Conservation (phyloP, 2,329 filamentous ascomycete genomes). For the Aspergillus tubingensis region DNA sequence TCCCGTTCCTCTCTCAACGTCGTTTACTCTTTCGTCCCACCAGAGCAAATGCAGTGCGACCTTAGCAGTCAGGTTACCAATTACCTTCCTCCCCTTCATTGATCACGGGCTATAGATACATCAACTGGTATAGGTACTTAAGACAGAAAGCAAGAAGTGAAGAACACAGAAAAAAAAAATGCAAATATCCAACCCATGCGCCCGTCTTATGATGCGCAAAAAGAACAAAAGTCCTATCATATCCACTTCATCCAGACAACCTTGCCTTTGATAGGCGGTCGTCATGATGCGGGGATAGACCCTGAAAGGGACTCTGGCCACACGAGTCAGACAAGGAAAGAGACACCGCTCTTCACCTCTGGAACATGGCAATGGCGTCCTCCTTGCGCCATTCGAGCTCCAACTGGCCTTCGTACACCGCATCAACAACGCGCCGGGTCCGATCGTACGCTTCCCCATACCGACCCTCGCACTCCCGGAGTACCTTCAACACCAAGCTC, state of each 20-base stretch:
- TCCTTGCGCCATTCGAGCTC: slow-evolving; percentile 53
- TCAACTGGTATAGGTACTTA: slow-evolving; percentile 9
- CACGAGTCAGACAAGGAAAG: slow-evolving; percentile 5
- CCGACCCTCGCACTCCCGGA: slow-evolving; percentile 60
- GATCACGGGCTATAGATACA: slow-evolving; percentile 3
- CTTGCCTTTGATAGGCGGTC: neutral
- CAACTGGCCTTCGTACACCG: slow-evolving; percentile 49
- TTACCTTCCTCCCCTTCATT: neutral
- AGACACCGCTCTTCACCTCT: slow-evolving; percentile 30
- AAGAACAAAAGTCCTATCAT: slow-evolving; percentile 10
- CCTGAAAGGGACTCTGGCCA: neutral
- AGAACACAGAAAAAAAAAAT: slow-evolving; percentile 5
- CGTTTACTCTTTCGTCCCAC: neutral
- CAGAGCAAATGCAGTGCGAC: neutral
- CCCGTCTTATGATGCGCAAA: slow-evolving; percentile 17
- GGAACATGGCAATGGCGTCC: slow-evolving; percentile 47
- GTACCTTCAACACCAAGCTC: slow-evolving; percentile 60
- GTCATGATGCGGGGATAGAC: slow-evolving; percentile 2
- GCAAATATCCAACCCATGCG: slow-evolving; percentile 15
- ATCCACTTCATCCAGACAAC: slow-evolving; percentile 8
- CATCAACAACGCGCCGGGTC: slow-evolving; percentile 45
- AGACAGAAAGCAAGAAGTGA: slow-evolving; percentile 5
- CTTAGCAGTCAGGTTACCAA: neutral
- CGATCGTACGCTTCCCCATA: slow-evolving; percentile 59
- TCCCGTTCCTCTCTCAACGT: neutral